These are phyloP conservation scores for Aspergillus udagawae DNA, from an alignment of 2,329 filamentous ascomycete genomes.

Conservation along the genomic window DNA sequence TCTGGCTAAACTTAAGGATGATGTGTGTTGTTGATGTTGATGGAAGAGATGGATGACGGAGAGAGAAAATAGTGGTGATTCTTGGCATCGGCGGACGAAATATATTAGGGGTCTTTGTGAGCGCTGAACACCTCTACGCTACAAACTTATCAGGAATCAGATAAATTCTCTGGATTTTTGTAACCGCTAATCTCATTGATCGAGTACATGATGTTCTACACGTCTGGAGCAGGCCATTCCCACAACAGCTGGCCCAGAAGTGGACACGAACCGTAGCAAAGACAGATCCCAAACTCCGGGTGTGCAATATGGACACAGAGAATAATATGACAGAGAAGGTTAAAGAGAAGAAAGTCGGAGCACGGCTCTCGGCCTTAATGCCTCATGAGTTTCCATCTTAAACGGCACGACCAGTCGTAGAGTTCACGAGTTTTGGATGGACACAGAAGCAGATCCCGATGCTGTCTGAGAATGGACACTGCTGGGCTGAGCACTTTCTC, in stretches of 20 bases:
- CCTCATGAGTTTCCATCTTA: background rate
- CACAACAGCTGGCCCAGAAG: background rate
- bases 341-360: background rate
- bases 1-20: background rate
- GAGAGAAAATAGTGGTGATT: background rate
- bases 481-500: conserved; percentile 18
- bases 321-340: background rate
- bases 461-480: conserved; percentile 31
- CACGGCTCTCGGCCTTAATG: background rate
- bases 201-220: background rate
- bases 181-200: background rate
- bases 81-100: background rate
- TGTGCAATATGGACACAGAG: background rate
- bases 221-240: background rate
- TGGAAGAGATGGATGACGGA: background rate
- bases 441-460: conserved; percentile 24
- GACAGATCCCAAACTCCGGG: background rate
- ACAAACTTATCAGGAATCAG: background rate
- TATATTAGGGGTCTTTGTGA: background rate
- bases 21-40: background rate
- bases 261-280: background rate
- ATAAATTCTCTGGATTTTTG: background rate
- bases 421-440: conserved; percentile 15
- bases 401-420: background rate
- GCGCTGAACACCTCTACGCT: background rate